Base-by-base conservation (phyloP, 2,329 filamentous ascomycete genomes). In the Xylaria sp. region DNA sequence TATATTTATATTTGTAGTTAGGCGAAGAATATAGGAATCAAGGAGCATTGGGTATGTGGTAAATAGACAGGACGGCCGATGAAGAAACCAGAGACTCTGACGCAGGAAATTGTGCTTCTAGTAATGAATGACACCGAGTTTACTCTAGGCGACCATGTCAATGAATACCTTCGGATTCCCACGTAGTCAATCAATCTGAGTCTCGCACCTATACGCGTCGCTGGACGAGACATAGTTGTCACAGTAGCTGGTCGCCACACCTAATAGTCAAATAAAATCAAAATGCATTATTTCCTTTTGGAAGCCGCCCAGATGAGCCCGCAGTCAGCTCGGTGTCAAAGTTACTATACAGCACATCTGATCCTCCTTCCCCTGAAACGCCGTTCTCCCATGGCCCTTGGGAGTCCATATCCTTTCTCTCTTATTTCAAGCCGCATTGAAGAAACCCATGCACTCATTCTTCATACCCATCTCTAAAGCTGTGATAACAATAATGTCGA, bases 381-480 rank as follows among this genome's bases (percentile, higher is more conserved):
- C 71, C 71, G 59, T 72, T 23, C 71, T 23, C 71, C 60, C 56
- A 39, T 66, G 63, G 32, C 64, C 56, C 34, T 28, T 54, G 48
- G 48, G 37, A 65, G 37, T 64, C 63, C 67, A 58, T 63, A 55
- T 54, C 57, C 62, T 58, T 66, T 60, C 58, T 63, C 54, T 55
- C 44, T 69, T 52, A 48, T 63, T 59, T 28, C 59, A 63, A 46
- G 44, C 52, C 50, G 37, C 63, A 39, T 34, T 61, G 7, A n/a
- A 18, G 18, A 51, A 70, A 63, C 58, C 74, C 74, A 72, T 77
- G 71, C 63, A 70, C 68, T 78, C 76, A 73, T 77, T 74, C 75
- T 65, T 78, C 76, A 70, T 78, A 63, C 72, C 74, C 75, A 66
- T 74, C 72, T 75, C 71, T 75, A 74, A 76, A 68, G 23, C 46